These are phyloP conservation scores for Tylopilus sp. DNA, from an alignment of 768 basidiomycete genomes.

Conservation along the genomic window DNA sequence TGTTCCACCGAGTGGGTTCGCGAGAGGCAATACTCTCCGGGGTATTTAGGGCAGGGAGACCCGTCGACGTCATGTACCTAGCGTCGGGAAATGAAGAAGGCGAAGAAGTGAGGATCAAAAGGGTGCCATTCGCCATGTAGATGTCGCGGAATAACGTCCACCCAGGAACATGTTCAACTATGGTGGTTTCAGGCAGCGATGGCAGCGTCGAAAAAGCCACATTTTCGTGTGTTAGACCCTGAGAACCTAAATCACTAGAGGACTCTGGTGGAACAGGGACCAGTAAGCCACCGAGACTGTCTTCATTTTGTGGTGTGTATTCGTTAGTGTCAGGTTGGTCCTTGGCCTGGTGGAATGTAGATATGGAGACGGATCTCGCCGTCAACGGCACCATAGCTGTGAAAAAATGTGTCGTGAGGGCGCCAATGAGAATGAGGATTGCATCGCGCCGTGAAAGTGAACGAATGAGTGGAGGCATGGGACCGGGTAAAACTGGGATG, in stretches of 20 bases:
- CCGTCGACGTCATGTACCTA: conserved; percentile 64
- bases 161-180: conserved; percentile 68
- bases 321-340: background rate
- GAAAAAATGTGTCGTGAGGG: conserved; percentile 52
- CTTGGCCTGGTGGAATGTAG: conserved; percentile 16
- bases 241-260: background rate
- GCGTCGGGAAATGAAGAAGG: conserved; percentile 43
- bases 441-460: conserved; percentile 53
- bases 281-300: background rate
- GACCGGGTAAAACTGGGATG: background rate
- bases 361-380: conserved; percentile 32
- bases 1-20: conserved; percentile 61
- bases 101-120: conserved; percentile 60
- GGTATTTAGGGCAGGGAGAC: conserved; percentile 51
- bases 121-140: conserved; percentile 82
- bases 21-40: conserved; percentile 64
- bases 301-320: conserved; percentile 2
- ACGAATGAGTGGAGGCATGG: conserved; percentile 38
- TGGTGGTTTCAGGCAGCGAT: conserved; percentile 47
- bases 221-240: background rate
- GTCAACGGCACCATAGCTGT: conserved; percentile 36
- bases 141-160: conserved; percentile 84
- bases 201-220: conserved; percentile 7
- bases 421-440: conserved; percentile 56
- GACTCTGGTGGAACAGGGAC: background rate